phyloP scores from a whole-genome alignment of 2,329 filamentous ascomycete genomes.

The Dactylellina cionopaga region DNA sequence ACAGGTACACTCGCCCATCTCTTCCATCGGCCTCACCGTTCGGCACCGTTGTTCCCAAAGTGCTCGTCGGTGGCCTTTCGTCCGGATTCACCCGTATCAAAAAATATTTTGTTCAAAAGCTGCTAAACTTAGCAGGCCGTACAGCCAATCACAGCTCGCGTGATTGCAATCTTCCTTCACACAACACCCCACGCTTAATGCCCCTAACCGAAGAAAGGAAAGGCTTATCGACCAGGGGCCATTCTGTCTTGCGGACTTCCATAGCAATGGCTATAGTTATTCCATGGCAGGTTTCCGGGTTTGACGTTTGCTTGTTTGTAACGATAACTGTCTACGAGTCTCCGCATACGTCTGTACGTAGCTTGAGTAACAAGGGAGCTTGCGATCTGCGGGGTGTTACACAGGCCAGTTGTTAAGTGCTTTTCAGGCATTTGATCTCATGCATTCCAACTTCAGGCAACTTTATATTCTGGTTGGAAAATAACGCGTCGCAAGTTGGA shows the following conservation, averaged over 20 bases:
- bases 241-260: not conserved
- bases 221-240: not conserved
- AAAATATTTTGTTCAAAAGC: slow-evolving; percentile 1
- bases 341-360: too few relatives aligned
- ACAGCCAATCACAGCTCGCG: slow-evolving; percentile 22
- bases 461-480: too few relatives aligned
- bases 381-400: too few relatives aligned
- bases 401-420: not conserved
- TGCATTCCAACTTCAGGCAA: not conserved
- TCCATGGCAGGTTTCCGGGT: too few relatives aligned
- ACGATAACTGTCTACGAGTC: too few relatives aligned
- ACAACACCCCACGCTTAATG: slow-evolving; percentile 30
- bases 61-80: slow-evolving; percentile 21
- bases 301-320: too few relatives aligned
- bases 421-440: not conserved
- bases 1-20: slow-evolving; percentile 2
- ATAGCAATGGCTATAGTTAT: too few relatives aligned
- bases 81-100: slow-evolving; percentile 45
- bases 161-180: slow-evolving; percentile 6
- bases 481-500: too few relatives aligned
- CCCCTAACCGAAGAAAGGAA: slow-evolving; percentile 28
- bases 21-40: slow-evolving; percentile 25
- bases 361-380: too few relatives aligned
- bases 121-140: slow-evolving; percentile 15
- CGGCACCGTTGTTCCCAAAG: not conserved